Conservation (phyloP, 2,329 filamentous ascomycete genomes). For the Acarospora socialis region DNA sequence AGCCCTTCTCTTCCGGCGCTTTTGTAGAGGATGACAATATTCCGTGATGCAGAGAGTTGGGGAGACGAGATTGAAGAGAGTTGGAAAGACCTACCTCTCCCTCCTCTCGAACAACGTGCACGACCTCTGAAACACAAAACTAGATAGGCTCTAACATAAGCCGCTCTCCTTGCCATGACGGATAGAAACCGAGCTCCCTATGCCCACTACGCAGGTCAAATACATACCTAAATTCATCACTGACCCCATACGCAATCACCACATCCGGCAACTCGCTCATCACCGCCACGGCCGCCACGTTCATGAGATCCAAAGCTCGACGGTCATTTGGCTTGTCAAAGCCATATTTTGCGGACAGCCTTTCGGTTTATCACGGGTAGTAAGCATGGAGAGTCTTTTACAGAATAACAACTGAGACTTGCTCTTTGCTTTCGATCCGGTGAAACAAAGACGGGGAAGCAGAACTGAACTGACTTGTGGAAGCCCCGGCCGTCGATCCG, state of each 20-base stretch:
- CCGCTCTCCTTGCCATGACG: not conserved
- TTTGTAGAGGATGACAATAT: too few species aligned
- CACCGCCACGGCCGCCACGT: conserved; percentile 72
- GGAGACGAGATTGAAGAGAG: not conserved
- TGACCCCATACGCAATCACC: conserved; percentile 78
- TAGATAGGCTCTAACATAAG: conserved; percentile 22
- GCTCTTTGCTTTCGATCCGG: too few species aligned
- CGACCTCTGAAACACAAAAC: conserved; percentile 78
- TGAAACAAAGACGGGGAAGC: conserved; percentile 6
- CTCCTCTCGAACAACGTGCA: conserved; percentile 75
- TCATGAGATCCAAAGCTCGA: conserved; percentile 84
- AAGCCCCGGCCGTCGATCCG: conserved; percentile 90
- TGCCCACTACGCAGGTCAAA: conserved; percentile 9
- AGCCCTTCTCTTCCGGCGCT: too few species aligned
- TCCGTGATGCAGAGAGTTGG: too few species aligned
- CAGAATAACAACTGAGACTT: too few species aligned
- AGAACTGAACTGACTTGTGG: conserved; percentile 53
- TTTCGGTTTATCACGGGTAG: too few species aligned
- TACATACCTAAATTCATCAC: conserved; percentile 72
- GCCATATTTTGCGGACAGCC: conserved; percentile 65
- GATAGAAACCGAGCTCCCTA: not conserved
- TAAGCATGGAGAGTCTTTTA: not conserved
- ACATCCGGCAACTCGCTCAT: conserved; percentile 75
- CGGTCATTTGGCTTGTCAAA: conserved; percentile 90
- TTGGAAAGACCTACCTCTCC: conserved; percentile 42